Conservation (phyloP, 1,139 yeast genomes). For the Zygosaccharomyces sapae region DNA sequence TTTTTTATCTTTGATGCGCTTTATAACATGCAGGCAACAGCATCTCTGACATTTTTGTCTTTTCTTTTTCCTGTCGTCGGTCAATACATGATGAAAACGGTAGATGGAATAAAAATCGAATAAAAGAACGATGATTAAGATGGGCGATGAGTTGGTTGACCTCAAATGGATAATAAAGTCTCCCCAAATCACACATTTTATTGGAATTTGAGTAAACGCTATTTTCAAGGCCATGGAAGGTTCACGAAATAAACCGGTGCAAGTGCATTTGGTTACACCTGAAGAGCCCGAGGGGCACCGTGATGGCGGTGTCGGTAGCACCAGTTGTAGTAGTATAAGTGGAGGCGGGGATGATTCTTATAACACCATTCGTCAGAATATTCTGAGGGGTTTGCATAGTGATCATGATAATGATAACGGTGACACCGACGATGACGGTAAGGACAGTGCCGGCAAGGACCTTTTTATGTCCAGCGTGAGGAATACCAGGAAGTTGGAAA, state of each 20-base stretch:
- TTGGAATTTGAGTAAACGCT: background rate
- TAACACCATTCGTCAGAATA: background rate
- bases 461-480: conserved; percentile 21
- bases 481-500: conserved; percentile 27
- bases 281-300: conserved; percentile 13
- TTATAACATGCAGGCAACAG: background rate
- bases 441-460: background rate
- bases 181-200: no score
- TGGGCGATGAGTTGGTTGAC: background rate
- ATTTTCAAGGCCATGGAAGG: background rate
- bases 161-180: background rate
- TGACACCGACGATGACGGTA: background rate
- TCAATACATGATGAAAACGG: background rate
- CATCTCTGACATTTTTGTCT: background rate
- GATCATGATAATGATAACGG: background rate
- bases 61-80: conserved; percentile 1
- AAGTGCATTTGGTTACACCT: conserved; percentile 17
- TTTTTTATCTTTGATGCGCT: background rate
- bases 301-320: background rate
- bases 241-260: conserved; percentile 4
- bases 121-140: background rate
- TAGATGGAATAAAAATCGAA: background rate
- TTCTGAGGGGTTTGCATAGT: background rate
- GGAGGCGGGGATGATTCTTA: background rate
- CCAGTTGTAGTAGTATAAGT: background rate